Evolutionary conservation across 768 basidiomycete genomes (phyloP).

Genomic region (Naematelia aurantialba): DNA sequence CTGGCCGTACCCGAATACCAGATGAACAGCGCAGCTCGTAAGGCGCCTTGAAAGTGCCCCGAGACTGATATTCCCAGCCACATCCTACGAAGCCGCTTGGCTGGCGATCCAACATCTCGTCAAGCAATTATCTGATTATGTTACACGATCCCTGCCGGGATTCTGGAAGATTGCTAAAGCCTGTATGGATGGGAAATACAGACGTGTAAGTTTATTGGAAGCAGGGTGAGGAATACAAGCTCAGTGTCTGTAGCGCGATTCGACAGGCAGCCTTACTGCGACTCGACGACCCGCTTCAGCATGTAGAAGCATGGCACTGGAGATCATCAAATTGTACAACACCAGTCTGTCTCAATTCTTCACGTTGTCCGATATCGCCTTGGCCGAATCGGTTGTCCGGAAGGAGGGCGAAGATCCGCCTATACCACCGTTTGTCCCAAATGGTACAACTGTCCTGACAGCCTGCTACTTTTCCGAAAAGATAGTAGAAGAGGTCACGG

Average conservation of each 20-base stretch:
- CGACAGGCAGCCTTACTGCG: constrained; percentile 43
- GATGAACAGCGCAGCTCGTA: constrained; percentile 18
- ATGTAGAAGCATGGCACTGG: constrained; percentile 79
- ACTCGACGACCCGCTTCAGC: constrained; percentile 76
- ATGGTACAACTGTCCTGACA: constrained; percentile 72
- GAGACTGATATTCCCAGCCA: constrained; percentile 19
- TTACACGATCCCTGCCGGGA: constrained; percentile 77
- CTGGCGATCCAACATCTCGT: constrained; percentile 70
- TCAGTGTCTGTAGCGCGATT: constrained; percentile 33
- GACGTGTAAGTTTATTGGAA: constrained; percentile 59
- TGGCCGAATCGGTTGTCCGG: constrained; percentile 58
- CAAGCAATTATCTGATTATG: constrained; percentile 78
- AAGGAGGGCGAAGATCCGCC: constrained; percentile 49
- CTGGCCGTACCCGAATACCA: constrained; percentile 17
- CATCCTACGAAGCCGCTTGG: constrained; percentile 64
- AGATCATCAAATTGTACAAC: constrained; percentile 80
- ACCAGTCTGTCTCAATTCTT: constrained; percentile 82
- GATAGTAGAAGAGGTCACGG: constrained; percentile 78
- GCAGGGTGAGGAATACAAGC: not conserved
- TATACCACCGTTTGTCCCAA: constrained; percentile 60
- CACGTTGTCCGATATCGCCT: constrained; percentile 69
- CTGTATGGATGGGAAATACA: constrained; percentile 90
- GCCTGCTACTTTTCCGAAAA: constrained; percentile 74
- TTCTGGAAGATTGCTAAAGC: constrained; percentile 90
- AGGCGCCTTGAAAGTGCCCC: not conserved